Conservation (phyloP, 2,329 filamentous ascomycete genomes). For the Fusarium setosum region DNA sequence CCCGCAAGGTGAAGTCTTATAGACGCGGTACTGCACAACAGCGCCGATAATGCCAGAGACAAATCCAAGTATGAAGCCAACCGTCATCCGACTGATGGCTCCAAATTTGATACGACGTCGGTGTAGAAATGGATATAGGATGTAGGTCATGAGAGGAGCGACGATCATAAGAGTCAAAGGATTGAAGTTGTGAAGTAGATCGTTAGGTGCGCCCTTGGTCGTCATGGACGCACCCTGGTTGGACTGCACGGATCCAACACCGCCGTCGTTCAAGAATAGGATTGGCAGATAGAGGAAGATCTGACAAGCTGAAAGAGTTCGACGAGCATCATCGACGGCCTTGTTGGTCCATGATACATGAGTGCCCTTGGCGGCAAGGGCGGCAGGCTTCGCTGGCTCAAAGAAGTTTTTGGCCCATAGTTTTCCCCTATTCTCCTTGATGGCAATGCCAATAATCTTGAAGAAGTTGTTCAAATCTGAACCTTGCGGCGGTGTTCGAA, state of each 20-base stretch:
- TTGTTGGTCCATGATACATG: neutral
- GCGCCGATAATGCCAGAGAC: conserved; percentile 66
- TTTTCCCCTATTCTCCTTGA: conserved; percentile 45
- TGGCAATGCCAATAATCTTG: conserved; percentile 27
- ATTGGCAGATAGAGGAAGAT: neutral
- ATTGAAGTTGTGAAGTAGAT: conserved; percentile 70
- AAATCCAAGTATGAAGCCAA: conserved; percentile 61
- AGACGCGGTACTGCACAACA: conserved; percentile 66
- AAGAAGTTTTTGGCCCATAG: conserved; percentile 60
- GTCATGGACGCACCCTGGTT: conserved; percentile 53
- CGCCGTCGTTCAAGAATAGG: neutral
- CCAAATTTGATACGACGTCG: conserved; percentile 64
- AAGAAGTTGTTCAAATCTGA: conserved; percentile 72
- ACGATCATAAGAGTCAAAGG: conserved; percentile 67
- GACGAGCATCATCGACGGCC: neutral
- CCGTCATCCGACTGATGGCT: conserved; percentile 67
- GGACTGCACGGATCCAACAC: conserved; percentile 35
- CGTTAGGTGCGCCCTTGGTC: conserved; percentile 66
- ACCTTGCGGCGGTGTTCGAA: conserved; percentile 69
- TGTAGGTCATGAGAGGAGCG: conserved; percentile 42
- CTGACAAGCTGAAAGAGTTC: neutral
- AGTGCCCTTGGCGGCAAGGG: neutral
- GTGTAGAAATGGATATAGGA: conserved; percentile 67
- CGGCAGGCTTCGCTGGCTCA: neutral
- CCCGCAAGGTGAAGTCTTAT: conserved; percentile 63